These are phyloP conservation scores for Fusarium tricinctum DNA, from an alignment of 2,329 filamentous ascomycete species.

Conservation along the genomic window DNA sequence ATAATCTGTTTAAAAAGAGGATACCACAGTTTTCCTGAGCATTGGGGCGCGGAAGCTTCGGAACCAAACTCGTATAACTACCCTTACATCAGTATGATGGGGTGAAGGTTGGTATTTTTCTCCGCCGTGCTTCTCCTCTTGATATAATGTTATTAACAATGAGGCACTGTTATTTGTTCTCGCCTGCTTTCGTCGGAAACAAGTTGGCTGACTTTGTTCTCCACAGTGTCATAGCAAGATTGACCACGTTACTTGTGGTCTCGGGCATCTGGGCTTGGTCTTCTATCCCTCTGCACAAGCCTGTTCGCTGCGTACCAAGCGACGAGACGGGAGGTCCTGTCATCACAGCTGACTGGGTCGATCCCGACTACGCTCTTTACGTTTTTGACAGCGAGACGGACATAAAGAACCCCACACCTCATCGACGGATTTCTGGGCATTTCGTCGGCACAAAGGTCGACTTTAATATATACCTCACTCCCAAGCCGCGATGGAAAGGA, in stretches of 20 bases:
- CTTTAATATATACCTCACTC: conserved; percentile 45
- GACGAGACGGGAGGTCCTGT: not conserved
- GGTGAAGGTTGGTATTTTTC: too few relatives aligned
- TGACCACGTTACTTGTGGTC: not conserved
- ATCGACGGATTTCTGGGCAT: conserved; percentile 34
- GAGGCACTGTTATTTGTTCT: not conserved
- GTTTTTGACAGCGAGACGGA: conserved; percentile 35
- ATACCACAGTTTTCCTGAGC: too few relatives aligned
- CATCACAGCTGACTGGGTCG: conserved; percentile 24
- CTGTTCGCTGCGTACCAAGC: not conserved
- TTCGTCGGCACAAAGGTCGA: conserved; percentile 35
- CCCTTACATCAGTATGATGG: too few relatives aligned
- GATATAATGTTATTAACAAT: not conserved
- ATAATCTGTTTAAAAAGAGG: too few relatives aligned
- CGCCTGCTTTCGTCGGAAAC: too few relatives aligned
- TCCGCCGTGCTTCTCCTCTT: not conserved
- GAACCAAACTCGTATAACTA: too few relatives aligned
- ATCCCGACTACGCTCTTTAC: conserved; percentile 17
- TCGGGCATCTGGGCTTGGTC: not conserved
- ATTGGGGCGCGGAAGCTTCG: too few relatives aligned
- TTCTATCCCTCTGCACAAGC: not conserved
- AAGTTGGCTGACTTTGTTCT: not conserved
- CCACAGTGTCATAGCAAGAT: not conserved
- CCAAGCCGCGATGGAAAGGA: conserved; percentile 31
- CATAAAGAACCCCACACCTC: conserved; percentile 13